Evolutionary conservation across 1,284 basidiomycete genomes (phyloP), one percentile per base, ranked within the genome.

Genomic region (Trichosporon faecale): DNA sequence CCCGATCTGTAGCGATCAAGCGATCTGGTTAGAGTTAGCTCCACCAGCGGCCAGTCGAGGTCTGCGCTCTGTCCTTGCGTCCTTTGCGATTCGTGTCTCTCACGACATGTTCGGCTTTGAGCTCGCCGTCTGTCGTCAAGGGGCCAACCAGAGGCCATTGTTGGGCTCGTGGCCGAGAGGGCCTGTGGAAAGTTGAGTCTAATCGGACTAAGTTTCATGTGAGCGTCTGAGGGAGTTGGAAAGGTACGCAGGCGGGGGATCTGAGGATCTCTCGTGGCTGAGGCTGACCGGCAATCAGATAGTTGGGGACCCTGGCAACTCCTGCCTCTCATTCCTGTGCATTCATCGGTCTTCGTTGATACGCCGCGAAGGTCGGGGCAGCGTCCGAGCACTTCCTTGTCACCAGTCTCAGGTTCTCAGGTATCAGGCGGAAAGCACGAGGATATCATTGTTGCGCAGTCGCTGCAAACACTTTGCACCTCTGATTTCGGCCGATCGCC

Each of bases 101-200:
- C 12, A 31, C 57, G 57, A 61, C 57, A 31, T 61, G 18, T 31
- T 61, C 57, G 29, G 57, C 27, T 31, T 27, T 29, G 16, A 31
- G 27, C 57, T 29, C 57, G 29, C 57, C 57, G 57, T 29, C 18
- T 31, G 57, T 61, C 27, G 57, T 61, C 57, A 61, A 61, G 57
- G 57, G 29, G 23, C 57, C 57, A 61, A 61, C 57, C 57, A 31
- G 27, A n/a, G n/a, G 29, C 29, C 57, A 29, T 18, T 27, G 18
- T 12, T 14, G 11, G 27, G 25, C 14, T 16, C 29, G 16, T 23
- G 49, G 49, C 49, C 21, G 21, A 52, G 49, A 23, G 21, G 49
- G 7, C 49, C 49, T 52, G n/a, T 25, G 18, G 49, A 52, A 52
- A n/a, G 49, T 11, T 25, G 49, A 21, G 49, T 52, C 21, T 52